Conservation (phyloP, 768 basidiomycete species). For the Lactifluus hygrophoroides region DNA sequence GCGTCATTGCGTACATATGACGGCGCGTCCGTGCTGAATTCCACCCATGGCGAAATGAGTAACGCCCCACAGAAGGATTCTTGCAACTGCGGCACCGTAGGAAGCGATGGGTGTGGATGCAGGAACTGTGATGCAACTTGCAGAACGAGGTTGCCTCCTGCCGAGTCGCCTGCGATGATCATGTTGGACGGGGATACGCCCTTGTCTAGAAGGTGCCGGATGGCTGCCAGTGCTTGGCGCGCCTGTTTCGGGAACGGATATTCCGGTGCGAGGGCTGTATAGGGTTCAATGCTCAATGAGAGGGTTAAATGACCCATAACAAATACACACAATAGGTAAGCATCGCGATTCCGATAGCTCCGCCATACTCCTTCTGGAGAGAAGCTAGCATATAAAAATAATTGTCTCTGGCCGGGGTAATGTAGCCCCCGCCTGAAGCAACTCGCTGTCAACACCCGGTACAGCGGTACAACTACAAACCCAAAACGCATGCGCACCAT, state of each 20-base stretch:
- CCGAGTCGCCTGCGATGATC: conserved; percentile 13
- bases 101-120: conserved; percentile 13
- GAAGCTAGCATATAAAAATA: neutral
- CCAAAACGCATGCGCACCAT: neutral
- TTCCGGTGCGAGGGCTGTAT: neutral
- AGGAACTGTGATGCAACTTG: conserved; percentile 19
- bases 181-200: conserved; percentile 20
- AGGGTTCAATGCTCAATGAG: neutral
- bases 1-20: neutral
- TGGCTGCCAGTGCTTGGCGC: conserved; percentile 5
- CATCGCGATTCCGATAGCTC: neutral
- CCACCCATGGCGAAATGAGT: conserved; percentile 3
- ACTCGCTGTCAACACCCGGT: neutral
- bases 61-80: neutral
- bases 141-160: conserved; percentile 13
- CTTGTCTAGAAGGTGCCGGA: conserved; percentile 14
- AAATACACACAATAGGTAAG: conserved; percentile 2
- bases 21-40: neutral
- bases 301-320: neutral
- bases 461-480: no score
- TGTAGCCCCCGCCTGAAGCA: conserved; percentile 3
- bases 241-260: neutral
- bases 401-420: neutral
- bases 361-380: neutral
- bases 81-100: neutral